Conservation (phyloP, 257 asterid species). For the Solanum lycopersicoides region DNA sequence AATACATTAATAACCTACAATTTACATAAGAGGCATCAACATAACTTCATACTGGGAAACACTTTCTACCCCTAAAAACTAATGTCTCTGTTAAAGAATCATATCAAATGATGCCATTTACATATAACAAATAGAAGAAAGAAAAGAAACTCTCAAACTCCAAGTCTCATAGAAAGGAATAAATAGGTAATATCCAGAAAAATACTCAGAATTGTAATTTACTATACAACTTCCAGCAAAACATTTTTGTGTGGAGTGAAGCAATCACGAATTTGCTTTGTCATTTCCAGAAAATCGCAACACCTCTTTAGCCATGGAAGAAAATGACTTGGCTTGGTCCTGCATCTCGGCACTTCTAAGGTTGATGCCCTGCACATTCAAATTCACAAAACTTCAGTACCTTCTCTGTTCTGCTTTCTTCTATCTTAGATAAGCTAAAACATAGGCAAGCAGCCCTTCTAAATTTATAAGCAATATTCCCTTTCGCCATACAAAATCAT, state of each 20-base stretch:
- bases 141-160: not conserved
- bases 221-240: not conserved
- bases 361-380: constrained; percentile 56
- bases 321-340: constrained; percentile 74
- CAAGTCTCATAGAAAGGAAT: not conserved
- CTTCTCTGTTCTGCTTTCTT: not conserved
- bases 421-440: not conserved
- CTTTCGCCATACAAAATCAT: not conserved
- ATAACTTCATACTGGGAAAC: not conserved
- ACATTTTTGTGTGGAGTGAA: not conserved
- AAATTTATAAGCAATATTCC: not conserved
- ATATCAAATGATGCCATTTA: not conserved
- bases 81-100: not conserved
- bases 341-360: constrained; percentile 82
- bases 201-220: not conserved
- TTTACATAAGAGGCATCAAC: not conserved
- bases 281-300: constrained; percentile 57
- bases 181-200: not conserved
- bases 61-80: not conserved
- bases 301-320: constrained; percentile 79
- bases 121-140: not conserved
- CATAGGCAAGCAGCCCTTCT: not conserved
- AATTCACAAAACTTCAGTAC: not conserved
- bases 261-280: constrained; percentile 18
- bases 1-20: not conserved